A percentile compares a stretch with the other conserved stretches of the same genome.
Conservation (phyloP, 2,329 filamentous ascomycete species). For the Metarhizium album region DNA sequence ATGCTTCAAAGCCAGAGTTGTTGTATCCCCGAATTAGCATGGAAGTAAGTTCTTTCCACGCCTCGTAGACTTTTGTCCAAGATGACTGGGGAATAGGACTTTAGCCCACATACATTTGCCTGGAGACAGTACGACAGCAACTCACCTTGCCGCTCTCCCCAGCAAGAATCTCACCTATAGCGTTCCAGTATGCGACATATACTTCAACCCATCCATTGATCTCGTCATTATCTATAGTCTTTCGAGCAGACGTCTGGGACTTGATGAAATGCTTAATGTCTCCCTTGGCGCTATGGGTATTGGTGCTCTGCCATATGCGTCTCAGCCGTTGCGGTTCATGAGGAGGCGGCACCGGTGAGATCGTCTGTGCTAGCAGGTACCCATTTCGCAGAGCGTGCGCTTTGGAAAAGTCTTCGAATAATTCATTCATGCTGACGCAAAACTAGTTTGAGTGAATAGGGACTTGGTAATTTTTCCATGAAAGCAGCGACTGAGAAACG, state of each 20-base stretch:
- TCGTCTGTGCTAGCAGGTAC: conserved; percentile 59
- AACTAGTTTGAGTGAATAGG: not conserved
- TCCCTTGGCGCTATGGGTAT: conserved; percentile 50
- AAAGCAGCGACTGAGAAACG: not conserved
- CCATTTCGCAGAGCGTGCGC: conserved; percentile 58
- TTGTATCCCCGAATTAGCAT: conserved; percentile 73
- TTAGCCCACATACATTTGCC: conserved; percentile 9
- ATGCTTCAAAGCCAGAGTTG: conserved; percentile 65
- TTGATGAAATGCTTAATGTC: conserved; percentile 65
- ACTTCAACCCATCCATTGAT: conserved; percentile 77
- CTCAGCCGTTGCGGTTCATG: conserved; percentile 55
- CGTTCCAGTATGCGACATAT: conserved; percentile 75
- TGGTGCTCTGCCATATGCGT: conserved; percentile 61
- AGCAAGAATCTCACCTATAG: conserved; percentile 60
- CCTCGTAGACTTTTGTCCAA: conserved; percentile 74
- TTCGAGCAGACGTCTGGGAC: conserved; percentile 43
- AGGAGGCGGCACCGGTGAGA: conserved; percentile 58
- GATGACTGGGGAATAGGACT: conserved; percentile 32
- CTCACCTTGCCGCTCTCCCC: conserved; percentile 29
- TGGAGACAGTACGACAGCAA: not conserved
- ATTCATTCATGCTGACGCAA: conserved; percentile 49
- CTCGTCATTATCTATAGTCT: conserved; percentile 54
- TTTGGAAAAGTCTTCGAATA: conserved; percentile 63
- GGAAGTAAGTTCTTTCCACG: conserved; percentile 79
- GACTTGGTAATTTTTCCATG: not conserved